phyloP scores from a whole-genome alignment of 2,329 filamentous ascomycete species.

The Phaeosphaeria sp. region DNA sequence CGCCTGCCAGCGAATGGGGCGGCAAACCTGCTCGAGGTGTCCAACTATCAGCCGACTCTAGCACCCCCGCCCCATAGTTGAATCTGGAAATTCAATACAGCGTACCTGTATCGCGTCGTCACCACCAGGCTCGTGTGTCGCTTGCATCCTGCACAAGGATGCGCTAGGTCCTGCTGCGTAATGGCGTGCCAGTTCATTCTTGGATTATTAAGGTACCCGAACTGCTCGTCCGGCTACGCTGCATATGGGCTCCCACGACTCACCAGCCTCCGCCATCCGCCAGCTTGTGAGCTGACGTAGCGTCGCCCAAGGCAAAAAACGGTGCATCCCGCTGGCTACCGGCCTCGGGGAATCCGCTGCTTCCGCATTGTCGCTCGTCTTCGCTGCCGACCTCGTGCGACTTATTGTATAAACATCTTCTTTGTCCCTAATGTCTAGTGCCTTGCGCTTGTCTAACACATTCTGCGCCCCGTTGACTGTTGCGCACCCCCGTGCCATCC shows the following conservation, averaged over 20 bases:
- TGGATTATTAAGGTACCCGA: constrained; percentile 40
- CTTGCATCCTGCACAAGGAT: constrained; percentile 17
- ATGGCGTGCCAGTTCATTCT: constrained; percentile 16
- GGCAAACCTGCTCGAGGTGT: constrained; percentile 3
- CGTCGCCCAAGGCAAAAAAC: constrained; percentile 23
- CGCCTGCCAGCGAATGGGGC: constrained; percentile 8
- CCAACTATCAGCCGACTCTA: constrained; percentile 7
- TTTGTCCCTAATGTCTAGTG: constrained; percentile 30
- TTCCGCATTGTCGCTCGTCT: constrained; percentile 15
- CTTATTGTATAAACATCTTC: constrained; percentile 16
- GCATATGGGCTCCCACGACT: constrained; percentile 8
- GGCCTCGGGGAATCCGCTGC: constrained; percentile 21
- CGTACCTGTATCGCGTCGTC: no score
- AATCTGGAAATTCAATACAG: constrained; percentile 15
- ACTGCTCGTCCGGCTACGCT: constrained; percentile 5
- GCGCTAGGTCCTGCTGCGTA: constrained; percentile 5
- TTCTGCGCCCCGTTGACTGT: constrained; percentile 18
- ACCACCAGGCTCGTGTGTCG: constrained; percentile 7
- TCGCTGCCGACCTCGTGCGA: constrained; percentile 15
- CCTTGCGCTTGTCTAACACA: constrained; percentile 21
- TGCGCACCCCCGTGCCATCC: constrained; percentile 7
- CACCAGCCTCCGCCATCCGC: constrained; percentile 25
- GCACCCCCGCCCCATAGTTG: constrained; percentile 2
- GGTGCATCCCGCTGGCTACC: constrained; percentile 30
- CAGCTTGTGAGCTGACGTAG: constrained; percentile 34